Percentiles rank a stretch among this genome's conserved stretches.
Evolutionary conservation across 805 yeast genomes (phyloP).

Genomic region (Myxozyma lipomycoides): DNA sequence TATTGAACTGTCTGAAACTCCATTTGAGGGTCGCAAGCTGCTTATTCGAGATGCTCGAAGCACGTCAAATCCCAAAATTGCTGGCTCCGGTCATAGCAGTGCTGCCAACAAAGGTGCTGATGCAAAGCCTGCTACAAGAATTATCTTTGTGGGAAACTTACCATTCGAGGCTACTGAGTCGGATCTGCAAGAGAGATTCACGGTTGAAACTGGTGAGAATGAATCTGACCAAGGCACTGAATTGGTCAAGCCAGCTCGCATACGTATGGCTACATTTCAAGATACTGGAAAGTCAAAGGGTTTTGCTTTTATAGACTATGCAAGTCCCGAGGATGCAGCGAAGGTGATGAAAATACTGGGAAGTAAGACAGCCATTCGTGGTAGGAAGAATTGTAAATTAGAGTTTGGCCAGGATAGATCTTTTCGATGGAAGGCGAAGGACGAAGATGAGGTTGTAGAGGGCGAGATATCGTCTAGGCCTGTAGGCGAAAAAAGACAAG

Average conservation of each 20-base stretch:
- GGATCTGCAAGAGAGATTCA: conserved; percentile 71
- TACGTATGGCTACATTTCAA: conserved; percentile 97
- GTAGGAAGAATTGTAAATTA: conserved; percentile 62
- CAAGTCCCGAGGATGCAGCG: conserved; percentile 74
- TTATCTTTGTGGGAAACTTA: conserved; percentile 86
- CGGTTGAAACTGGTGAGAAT: conserved; percentile 63
- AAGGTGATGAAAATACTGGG: conserved; percentile 70
- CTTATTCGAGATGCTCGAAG: conserved; percentile 77
- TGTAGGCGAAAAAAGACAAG: conserved; percentile 2
- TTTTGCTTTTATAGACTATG: conserved; percentile 87
- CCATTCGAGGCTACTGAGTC: conserved; percentile 89
- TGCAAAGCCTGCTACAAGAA: conserved; percentile 65
- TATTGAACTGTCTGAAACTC: conserved; percentile 62
- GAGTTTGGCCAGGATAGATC: conserved; percentile 96
- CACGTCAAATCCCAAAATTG: conserved; percentile 70
- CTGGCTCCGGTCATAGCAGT: conserved; percentile 24
- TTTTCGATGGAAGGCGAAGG: conserved; percentile 32
- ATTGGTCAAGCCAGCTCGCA: conserved; percentile 76
- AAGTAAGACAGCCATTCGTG: conserved; percentile 59
- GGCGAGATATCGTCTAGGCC: neutral
- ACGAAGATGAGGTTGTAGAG: conserved; percentile 23
- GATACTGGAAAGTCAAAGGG: conserved; percentile 96
- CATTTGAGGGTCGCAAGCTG: conserved; percentile 78
- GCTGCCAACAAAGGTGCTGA: conserved; percentile 39
- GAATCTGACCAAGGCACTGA: conserved; percentile 79